These are phyloP conservation scores for Gyrodon lividus DNA, from an alignment of 768 basidiomycete species.

Conservation along the genomic window DNA sequence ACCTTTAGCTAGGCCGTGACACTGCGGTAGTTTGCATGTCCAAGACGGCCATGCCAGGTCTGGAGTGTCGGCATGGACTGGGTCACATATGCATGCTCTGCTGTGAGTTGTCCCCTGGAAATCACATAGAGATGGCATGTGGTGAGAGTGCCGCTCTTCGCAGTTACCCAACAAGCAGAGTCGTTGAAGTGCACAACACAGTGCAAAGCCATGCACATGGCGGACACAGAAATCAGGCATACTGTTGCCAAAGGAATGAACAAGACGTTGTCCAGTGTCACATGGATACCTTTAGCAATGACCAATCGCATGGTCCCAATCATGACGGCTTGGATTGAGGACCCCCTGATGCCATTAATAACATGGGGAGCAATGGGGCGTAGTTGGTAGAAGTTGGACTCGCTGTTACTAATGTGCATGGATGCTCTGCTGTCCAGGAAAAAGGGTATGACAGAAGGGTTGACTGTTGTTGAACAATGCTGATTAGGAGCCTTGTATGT, in stretches of 20 bases:
- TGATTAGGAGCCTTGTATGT: not conserved
- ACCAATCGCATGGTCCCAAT: conserved; percentile 11
- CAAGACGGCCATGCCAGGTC: conserved; percentile 31
- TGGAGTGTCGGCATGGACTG: conserved; percentile 9
- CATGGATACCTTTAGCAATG: conserved; percentile 3
- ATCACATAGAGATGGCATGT: not conserved
- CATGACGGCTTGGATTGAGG: conserved; percentile 13
- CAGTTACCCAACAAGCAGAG: conserved; percentile 4
- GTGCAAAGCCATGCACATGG: conserved; percentile 11
- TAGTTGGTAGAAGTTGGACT: conserved; percentile 13
- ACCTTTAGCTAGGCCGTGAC: conserved; percentile 7
- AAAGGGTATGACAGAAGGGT: not conserved
- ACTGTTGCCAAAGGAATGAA: conserved; percentile 25
- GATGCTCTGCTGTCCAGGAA: conserved; percentile 11
- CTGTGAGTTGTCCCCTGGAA: not conserved
- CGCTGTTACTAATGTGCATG: conserved; percentile 14
- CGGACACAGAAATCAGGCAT: conserved; percentile 22
- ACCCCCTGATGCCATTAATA: conserved; percentile 16
- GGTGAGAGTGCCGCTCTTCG: not conserved
- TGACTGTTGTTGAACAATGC: not conserved
- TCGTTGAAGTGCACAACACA: conserved; percentile 18
- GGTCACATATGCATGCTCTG: conserved; percentile 17
- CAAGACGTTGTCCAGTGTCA: conserved; percentile 16
- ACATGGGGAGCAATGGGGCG: conserved; percentile 6
- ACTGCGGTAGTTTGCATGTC: conserved; percentile 27